Percentiles rank a stretch among this genome's conserved stretches.
phyloP scores from a whole-genome alignment of 2,329 filamentous ascomycete genomes.

The Catunica adiposa region DNA sequence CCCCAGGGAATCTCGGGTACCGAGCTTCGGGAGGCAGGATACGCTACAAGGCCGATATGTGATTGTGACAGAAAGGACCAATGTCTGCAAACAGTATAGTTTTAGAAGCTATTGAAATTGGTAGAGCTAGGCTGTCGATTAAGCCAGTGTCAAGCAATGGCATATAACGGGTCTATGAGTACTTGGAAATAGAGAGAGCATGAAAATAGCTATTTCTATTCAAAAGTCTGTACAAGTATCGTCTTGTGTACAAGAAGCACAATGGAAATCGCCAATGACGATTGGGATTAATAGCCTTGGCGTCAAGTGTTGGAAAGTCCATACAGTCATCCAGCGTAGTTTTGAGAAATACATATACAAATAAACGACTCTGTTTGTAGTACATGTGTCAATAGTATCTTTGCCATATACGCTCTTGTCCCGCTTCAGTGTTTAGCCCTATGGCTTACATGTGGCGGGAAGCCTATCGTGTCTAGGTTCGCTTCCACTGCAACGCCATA shows the following conservation, averaged over 20 bases:
- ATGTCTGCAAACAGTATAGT: slow-evolving; percentile 1
- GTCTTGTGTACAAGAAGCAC: too few species aligned
- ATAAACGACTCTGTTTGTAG: neutral
- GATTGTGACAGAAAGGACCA: neutral
- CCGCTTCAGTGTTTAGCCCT: neutral
- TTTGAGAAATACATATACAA: too few species aligned
- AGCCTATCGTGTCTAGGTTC: neutral
- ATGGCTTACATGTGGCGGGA: neutral
- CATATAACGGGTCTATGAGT: too few species aligned
- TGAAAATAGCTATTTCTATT: too few species aligned
- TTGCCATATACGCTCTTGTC: neutral
- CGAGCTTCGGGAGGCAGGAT: neutral
- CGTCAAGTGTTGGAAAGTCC: too few species aligned
- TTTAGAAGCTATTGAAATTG: neutral
- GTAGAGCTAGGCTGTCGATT: neutral
- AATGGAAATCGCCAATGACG: too few species aligned
- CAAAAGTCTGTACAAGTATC: too few species aligned
- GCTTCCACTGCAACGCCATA: too few species aligned
- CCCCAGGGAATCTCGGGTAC: neutral
- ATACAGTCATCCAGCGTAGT: too few species aligned
- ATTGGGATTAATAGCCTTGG: too few species aligned
- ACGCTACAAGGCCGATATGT: neutral
- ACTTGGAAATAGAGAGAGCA: too few species aligned
- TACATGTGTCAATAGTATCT: neutral
- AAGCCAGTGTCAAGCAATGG: too few species aligned